Evolutionary conservation across 768 basidiomycete species (phyloP), one percentile per base, ranked within the genome.

Genomic region (Russula abietina): DNA sequence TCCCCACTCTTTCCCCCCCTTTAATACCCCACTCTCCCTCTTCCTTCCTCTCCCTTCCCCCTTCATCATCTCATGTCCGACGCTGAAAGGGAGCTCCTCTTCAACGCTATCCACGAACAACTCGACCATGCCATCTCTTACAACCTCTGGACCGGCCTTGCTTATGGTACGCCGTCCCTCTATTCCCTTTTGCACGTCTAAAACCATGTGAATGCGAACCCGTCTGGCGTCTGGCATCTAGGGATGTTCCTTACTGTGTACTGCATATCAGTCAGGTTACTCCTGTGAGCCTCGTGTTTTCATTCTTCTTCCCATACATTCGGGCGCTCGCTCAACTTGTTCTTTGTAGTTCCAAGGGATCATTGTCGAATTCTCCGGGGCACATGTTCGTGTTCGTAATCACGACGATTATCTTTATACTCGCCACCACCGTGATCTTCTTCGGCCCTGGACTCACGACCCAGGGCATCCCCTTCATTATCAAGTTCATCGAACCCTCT

Each of bases 91-190:
- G 39, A 60, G 30, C n/a, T 45, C 14, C 7, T 60, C 10, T 17
- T 63, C 30, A 8, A 60, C 6, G 16, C 33, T 12, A 51, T 64
- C 11, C 59, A 56, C 24, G 1, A 2, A 3, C 59, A 60, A 19
- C 55, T 64, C 32, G n/a, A 49, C 2, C 3, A 60, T 60, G 63
- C 54, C 32, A 43, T 64, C 36, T 22, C 49, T 7, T 60, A 60
- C 41, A 60, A 64, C n/a, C 59, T 64, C 22, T 64, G 50, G 39
- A 56, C 54, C 6, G 63, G 63, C 22, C 22, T 64, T 14, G 63
- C 63, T 19, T 64, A 60, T 28, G 63, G 63, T 64, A 19, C 46
- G 33, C 33, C 8, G 16, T 3, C 12, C 32, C 2, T 14, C 12
- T 17, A 12, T 28, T 14, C 7, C 3, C 4, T 30, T 11, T 11